Conservation (phyloP, 208 protist genomes). For the Acanthamoeba triangularis region DNA sequence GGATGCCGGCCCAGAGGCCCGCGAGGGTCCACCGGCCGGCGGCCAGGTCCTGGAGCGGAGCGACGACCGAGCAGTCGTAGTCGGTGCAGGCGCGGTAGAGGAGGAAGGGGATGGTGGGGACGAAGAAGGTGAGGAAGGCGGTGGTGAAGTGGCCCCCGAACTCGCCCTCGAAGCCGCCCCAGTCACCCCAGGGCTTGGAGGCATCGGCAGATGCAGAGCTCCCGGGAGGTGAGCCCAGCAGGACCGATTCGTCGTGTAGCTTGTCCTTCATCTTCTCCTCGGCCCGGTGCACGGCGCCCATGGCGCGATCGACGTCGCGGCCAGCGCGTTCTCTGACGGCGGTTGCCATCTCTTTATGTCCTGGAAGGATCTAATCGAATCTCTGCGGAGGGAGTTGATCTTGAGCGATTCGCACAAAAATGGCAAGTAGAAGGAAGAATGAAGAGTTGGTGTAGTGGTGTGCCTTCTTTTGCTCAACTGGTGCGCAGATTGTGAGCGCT, state of each 20-base stretch:
- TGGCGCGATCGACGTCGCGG: constrained; percentile 2
- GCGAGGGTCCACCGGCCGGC: background rate
- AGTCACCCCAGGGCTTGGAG: constrained; percentile 70
- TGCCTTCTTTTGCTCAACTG: background rate
- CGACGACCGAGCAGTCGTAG: constrained; percentile 30
- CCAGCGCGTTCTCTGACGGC: background rate
- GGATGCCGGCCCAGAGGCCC: constrained; percentile 7
- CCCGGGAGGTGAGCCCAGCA: background rate
- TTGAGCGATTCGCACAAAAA: background rate
- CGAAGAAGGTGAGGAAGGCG: constrained; percentile 52
- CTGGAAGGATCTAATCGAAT: background rate
- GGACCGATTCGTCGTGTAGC: background rate
- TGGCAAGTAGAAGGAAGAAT: background rate
- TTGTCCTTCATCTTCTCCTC: constrained; percentile 36
- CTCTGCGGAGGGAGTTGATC: background rate
- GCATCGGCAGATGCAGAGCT: background rate
- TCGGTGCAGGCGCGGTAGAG: constrained; percentile 51
- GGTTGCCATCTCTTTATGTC: background rate
- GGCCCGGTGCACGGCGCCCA: background rate
- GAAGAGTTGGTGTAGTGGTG: background rate
- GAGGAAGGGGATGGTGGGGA: constrained; percentile 57
- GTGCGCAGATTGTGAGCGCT: background rate
- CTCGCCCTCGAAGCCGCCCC: constrained; percentile 70
- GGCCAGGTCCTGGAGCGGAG: constrained; percentile 19
- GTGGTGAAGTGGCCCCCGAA: constrained; percentile 6